These are phyloP conservation scores for Castanopsis chinensis DNA, from an alignment of 306 rosid species.

Conservation along the genomic window DNA sequence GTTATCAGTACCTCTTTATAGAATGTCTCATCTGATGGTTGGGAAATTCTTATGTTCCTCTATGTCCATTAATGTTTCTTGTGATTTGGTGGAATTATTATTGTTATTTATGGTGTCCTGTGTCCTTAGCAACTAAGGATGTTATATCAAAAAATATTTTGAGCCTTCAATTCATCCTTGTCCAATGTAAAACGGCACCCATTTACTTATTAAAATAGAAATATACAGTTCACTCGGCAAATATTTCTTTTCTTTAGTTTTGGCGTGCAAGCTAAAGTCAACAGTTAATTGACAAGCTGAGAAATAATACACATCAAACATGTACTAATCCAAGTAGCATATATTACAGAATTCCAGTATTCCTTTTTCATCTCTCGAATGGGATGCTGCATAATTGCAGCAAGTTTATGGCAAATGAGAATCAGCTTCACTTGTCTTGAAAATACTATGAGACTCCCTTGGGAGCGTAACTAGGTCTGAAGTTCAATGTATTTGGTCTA, in stretches of 20 bases:
- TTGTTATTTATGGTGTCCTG: neutral
- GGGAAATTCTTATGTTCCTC: neutral
- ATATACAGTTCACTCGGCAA: neutral
- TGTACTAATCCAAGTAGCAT: neutral
- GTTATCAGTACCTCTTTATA: neutral
- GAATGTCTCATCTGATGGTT: neutral
- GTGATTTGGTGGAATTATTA: neutral
- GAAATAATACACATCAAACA: neutral
- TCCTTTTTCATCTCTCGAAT: neutral
- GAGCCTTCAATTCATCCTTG: too few species aligned
- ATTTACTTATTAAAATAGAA: too few species aligned
- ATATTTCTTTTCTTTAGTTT: neutral
- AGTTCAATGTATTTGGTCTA: neutral
- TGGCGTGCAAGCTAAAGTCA: conserved; percentile 4
- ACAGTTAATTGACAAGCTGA: neutral
- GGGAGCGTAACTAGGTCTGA: neutral
- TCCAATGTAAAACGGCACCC: too few species aligned
- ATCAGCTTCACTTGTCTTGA: neutral
- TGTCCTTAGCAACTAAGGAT: neutral
- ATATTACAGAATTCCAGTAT: neutral
- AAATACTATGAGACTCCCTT: neutral
- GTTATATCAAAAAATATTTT: too few species aligned
- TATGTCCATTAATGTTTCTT: neutral
- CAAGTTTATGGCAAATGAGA: neutral
- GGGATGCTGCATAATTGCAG: neutral